A percentile compares a stretch with the other conserved stretches of the same genome.
These are phyloP conservation scores for Tephrocybe sp. DNA, from an alignment of 768 basidiomycete species.

Conservation along the genomic window DNA sequence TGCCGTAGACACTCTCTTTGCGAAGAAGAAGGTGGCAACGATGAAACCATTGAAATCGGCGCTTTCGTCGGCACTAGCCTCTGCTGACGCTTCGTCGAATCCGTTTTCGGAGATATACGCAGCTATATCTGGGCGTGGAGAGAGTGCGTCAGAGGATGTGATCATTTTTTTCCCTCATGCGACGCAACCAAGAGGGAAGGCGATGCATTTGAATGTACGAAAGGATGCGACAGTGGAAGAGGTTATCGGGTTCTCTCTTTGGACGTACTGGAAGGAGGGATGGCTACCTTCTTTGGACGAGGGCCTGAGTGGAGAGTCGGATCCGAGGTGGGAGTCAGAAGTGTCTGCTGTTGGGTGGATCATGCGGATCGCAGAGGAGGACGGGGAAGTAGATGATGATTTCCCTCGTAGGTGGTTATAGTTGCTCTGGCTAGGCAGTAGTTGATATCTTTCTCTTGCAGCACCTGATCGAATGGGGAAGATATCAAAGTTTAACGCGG, in stretches of 20 bases:
- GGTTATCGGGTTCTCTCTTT: slow-evolving; percentile 90
- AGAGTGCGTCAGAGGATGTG: slow-evolving; percentile 61
- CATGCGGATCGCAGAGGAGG: slow-evolving; percentile 90
- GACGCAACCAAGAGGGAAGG: slow-evolving; percentile 52
- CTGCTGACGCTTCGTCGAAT: slow-evolving; percentile 66
- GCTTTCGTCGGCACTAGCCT: slow-evolving; percentile 73
- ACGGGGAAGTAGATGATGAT: slow-evolving; percentile 98
- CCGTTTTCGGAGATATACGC: slow-evolving; percentile 90
- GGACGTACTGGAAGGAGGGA: slow-evolving; percentile 90
- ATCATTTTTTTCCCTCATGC: slow-evolving; percentile 88
- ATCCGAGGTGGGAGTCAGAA: slow-evolving; percentile 55
- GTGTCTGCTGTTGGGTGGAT: slow-evolving; percentile 89
- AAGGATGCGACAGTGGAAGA: slow-evolving; percentile 94
- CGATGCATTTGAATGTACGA: slow-evolving; percentile 74
- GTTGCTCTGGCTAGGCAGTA: not conserved
- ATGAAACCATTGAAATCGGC: slow-evolving; percentile 54
- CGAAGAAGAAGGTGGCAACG: slow-evolving; percentile 49
- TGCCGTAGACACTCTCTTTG: slow-evolving; percentile 42
- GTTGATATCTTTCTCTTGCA: slow-evolving; percentile 30
- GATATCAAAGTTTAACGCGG: slow-evolving; percentile 86
- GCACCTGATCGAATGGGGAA: slow-evolving; percentile 89
- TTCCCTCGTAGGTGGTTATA: slow-evolving; percentile 76
- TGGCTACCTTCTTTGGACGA: slow-evolving; percentile 79
- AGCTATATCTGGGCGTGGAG: slow-evolving; percentile 76
- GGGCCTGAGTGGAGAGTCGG: slow-evolving; percentile 56